Conservation (phyloP, 164 flowering plant genomes). For the Nelumbo lutea region DNA sequence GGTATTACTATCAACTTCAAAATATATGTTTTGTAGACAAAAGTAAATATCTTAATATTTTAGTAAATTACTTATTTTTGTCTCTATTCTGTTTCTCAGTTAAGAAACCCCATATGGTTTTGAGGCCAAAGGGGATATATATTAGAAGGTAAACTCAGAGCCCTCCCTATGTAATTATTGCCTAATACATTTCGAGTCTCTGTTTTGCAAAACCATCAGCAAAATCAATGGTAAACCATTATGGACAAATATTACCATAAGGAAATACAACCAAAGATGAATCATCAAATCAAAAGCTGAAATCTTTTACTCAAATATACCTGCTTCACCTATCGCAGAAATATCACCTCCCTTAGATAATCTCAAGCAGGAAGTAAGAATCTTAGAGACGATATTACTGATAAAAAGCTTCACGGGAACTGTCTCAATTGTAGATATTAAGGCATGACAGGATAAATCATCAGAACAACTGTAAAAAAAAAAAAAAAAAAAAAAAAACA, state of each 20-base stretch:
- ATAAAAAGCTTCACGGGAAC: conserved; percentile 45
- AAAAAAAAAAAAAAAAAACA: conserved; percentile 17
- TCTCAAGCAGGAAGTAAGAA: conserved; percentile 45
- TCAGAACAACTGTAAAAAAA: conserved; percentile 51
- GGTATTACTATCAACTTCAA: too few species aligned
- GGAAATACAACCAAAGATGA: background rate
- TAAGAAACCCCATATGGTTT: too few species aligned
- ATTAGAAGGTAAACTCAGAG: too few species aligned
- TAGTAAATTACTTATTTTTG: too few species aligned
- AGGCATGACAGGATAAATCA: conserved; percentile 29
- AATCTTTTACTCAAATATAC: conserved; percentile 21
- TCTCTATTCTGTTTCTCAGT: too few species aligned
- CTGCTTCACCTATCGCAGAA: conserved; percentile 40
- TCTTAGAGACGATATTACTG: conserved; percentile 40
- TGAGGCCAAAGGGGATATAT: too few species aligned
- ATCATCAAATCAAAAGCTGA: background rate
- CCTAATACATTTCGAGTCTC: too few species aligned
- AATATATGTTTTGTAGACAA: too few species aligned
- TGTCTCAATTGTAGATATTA: conserved; percentile 52
- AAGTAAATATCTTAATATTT: too few species aligned
- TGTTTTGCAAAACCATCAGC: too few species aligned
- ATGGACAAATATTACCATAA: background rate
- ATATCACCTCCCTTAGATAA: conserved; percentile 27
- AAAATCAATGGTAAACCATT: too few species aligned
- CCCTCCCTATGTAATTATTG: too few species aligned